Conservation (phyloP, 202 grass and related monocot species). For the Dendrocalamus latiflorus region DNA sequence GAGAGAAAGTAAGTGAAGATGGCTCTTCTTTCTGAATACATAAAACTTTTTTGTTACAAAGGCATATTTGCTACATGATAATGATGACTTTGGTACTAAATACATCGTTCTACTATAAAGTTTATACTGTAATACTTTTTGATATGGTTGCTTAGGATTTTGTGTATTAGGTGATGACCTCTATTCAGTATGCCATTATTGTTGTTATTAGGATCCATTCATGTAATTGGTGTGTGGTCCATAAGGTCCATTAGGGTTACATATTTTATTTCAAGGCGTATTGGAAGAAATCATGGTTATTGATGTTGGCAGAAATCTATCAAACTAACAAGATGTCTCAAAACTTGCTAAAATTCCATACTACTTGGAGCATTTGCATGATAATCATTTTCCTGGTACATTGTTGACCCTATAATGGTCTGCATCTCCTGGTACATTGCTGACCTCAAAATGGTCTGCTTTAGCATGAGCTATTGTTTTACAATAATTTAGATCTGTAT, state of each 20-base stretch:
- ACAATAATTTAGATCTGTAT: neutral
- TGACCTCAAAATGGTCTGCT: neutral
- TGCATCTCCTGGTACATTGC: neutral
- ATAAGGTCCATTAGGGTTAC: neutral
- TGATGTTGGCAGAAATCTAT: neutral
- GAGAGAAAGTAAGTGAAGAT: slow-evolving; percentile 35
- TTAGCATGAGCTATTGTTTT: neutral
- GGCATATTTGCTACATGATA: slow-evolving; percentile 4
- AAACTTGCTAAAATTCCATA: neutral
- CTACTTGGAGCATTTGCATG: neutral
- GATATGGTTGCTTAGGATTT: neutral
- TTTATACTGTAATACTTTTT: neutral
- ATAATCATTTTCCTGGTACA: no score
- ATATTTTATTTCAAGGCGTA: neutral
- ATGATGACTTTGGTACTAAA: neutral
- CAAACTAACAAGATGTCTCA: neutral
- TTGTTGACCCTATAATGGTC: no score
- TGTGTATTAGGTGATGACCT: neutral
- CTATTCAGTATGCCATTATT: no score
- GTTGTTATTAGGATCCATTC: neutral
- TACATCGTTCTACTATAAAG: slow-evolving; percentile 2
- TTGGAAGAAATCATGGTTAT: neutral
- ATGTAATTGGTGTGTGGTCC: neutral
- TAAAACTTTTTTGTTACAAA: neutral
- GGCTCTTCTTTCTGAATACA: neutral